These are phyloP conservation scores for Baudoinia panamericana DNA, from an alignment of 495 filamentous ascomycete species.

Conservation along the genomic window DNA sequence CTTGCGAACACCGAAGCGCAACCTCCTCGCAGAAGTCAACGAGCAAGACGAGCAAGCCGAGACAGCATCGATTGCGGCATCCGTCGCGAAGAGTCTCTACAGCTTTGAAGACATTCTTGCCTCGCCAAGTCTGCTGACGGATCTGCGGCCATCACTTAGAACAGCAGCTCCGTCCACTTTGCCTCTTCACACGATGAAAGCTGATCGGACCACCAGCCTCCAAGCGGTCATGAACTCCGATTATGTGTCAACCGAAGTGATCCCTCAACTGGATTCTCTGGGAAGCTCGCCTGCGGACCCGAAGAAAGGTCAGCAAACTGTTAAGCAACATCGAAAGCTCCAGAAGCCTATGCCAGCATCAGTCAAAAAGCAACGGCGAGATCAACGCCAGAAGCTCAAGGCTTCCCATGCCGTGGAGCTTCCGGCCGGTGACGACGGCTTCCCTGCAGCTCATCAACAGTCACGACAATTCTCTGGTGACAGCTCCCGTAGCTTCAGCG, in stretches of 20 bases:
- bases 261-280: too few relatives aligned
- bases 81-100: conserved; percentile 23
- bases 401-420: background rate
- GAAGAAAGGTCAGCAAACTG: conserved; percentile 3
- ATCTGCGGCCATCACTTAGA: conserved; percentile 1
- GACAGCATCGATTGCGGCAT: too few relatives aligned
- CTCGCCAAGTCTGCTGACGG: conserved; percentile 3
- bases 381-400: conserved; percentile 9
- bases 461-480: too few relatives aligned
- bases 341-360: conserved; percentile 25
- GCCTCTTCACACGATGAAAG: conserved; percentile 2
- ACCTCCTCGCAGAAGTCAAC: background rate
- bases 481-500: too few relatives aligned
- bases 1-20: too few relatives aligned
- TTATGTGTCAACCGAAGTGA: too few relatives aligned
- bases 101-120: conserved; percentile 24
- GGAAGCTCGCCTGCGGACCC: conserved; percentile 4
- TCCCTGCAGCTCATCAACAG: background rate
- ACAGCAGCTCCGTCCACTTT: conserved; percentile 12
- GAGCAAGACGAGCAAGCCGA: background rate
- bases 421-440: background rate
- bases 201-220: too few relatives aligned
- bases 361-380: conserved; percentile 16
- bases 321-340: conserved; percentile 19
- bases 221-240: too few relatives aligned